Evolutionary conservation across 805 yeast species (phyloP).

Genomic region (Yarrowia porcina): DNA sequence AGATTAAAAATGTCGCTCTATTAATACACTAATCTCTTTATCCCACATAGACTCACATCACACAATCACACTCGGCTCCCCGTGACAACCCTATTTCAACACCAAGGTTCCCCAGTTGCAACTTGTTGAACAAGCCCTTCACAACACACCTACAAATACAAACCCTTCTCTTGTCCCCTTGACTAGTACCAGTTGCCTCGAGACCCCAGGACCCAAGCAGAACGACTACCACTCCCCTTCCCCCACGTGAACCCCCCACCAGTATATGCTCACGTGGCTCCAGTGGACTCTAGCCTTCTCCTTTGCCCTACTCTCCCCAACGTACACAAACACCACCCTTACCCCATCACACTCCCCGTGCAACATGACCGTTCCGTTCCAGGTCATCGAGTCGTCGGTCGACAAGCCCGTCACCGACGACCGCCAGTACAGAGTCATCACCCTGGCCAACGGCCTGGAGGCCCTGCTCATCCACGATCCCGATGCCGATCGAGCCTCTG

Average conservation of each 20-base stretch:
- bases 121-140: not conserved
- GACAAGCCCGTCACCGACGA: conserved; percentile 58
- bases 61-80: conserved; percentile 20
- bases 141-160: too few relatives aligned
- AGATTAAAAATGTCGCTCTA: conserved; percentile 3
- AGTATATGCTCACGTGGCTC: conserved; percentile 23
- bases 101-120: conserved; percentile 12
- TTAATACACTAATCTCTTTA: conserved; percentile 10
- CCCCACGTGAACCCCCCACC: not conserved
- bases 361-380: conserved; percentile 21
- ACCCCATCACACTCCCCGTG: not conserved
- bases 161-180: not conserved
- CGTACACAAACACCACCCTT: not conserved
- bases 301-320: not conserved
- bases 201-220: not conserved
- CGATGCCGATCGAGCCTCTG: conserved; percentile 57
- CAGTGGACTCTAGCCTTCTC: not conserved
- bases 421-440: conserved; percentile 65
- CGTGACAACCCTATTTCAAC: conserved; percentile 24
- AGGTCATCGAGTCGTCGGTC: conserved; percentile 34
- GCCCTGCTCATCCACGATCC: conserved; percentile 76
- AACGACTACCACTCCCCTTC: not conserved
- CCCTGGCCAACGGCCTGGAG: conserved; percentile 65
- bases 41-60: conserved; percentile 11
- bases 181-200: not conserved